Evolutionary conservation across 495 filamentous ascomycete species (phyloP).

Genomic region (Sporormia fimetaria): DNA sequence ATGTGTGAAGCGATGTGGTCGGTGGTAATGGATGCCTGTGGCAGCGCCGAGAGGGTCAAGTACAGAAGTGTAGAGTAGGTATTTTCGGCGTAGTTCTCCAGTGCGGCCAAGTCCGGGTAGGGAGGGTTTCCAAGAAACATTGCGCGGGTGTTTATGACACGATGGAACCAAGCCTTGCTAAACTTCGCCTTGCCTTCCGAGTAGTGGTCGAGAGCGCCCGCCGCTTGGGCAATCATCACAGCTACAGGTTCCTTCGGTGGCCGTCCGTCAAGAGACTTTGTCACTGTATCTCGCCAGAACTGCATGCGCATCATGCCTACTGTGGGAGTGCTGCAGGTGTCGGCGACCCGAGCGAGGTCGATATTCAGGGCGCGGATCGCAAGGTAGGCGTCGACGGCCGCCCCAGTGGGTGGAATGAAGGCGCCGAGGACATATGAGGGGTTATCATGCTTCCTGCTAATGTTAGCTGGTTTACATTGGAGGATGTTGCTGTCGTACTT

Average conservation of each 20-base stretch:
- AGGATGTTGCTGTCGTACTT: constrained; percentile 34
- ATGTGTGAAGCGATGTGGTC: constrained; percentile 92
- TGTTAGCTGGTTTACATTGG: constrained; percentile 8
- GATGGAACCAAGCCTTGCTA: constrained; percentile 69
- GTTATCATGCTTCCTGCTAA: constrained; percentile 62
- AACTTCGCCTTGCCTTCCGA: constrained; percentile 46
- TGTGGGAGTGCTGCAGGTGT: constrained; percentile 68
- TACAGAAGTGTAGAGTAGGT: constrained; percentile 94
- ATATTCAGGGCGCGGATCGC: constrained; percentile 88
- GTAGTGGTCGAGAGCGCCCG: constrained; percentile 47
- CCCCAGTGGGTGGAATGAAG: constrained; percentile 66
- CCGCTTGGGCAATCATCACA: constrained; percentile 63
- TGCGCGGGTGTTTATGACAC: constrained; percentile 69
- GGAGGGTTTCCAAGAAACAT: constrained; percentile 74
- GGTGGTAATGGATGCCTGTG: constrained; percentile 65
- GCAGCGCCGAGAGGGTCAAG: constrained; percentile 64
- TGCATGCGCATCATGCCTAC: constrained; percentile 81
- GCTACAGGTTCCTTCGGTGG: constrained; percentile 86
- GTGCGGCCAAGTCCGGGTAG: constrained; percentile 55
- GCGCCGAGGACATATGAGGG: constrained; percentile 76
- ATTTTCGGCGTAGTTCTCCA: constrained; percentile 85
- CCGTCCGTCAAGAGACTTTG: constrained; percentile 55
- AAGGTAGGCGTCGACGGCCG: constrained; percentile 67
- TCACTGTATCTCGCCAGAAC: constrained; percentile 82
- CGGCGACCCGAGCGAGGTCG: constrained; percentile 76